phyloP scores from a whole-genome alignment of 495 filamentous ascomycete species.

The Cercophora scortea region DNA sequence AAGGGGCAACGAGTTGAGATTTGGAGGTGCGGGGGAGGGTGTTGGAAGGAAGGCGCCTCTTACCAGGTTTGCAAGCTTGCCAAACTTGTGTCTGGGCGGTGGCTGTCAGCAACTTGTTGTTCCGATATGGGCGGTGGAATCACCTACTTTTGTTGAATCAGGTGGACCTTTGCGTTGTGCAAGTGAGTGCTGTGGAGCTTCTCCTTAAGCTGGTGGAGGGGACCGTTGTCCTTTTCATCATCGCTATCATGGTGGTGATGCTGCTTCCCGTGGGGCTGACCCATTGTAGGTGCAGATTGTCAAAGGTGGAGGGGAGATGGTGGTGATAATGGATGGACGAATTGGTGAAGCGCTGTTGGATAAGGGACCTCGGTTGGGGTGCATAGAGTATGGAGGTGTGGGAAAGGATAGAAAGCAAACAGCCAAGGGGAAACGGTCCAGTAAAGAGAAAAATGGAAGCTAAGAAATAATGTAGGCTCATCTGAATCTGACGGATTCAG shows the following conservation, averaged over 20 bases:
- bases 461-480: too few relatives aligned
- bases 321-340: too few relatives aligned
- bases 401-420: too few relatives aligned
- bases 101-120: background rate
- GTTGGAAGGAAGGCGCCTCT: too few relatives aligned
- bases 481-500: too few relatives aligned
- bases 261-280: conserved; percentile 5
- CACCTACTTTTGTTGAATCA: conserved; percentile 42
- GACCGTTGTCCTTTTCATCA: conserved; percentile 18
- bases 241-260: conserved; percentile 10
- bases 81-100: conserved; percentile 39
- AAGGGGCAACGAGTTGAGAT: background rate
- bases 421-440: too few relatives aligned
- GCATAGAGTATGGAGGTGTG: too few relatives aligned
- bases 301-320: background rate
- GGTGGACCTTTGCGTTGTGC: conserved; percentile 38
- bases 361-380: too few relatives aligned
- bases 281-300: background rate
- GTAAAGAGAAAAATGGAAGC: too few relatives aligned
- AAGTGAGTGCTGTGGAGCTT: conserved; percentile 39
- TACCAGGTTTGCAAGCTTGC: conserved; percentile 49
- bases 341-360: too few relatives aligned
- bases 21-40: too few relatives aligned
- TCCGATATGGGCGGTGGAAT: background rate
- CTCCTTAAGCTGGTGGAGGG: conserved; percentile 36